Base-by-base conservation (phyloP, 257 asterid genomes). In the Solanum ossicruentum region DNA sequence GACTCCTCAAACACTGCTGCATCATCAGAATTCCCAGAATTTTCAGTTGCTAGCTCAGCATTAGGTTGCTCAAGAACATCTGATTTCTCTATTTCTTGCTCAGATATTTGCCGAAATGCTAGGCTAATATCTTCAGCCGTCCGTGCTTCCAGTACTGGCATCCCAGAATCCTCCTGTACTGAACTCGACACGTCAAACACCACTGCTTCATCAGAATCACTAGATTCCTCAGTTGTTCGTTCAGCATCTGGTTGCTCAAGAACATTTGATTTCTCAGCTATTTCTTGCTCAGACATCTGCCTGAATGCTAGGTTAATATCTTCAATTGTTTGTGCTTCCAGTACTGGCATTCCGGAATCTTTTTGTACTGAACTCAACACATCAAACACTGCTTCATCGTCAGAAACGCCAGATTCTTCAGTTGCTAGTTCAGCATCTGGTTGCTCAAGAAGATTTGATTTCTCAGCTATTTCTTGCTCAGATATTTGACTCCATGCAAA, bases 121-220 rank as follows among this genome's bases (percentile, higher is more conserved):
- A 77, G 63, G 61, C 51, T 83, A 58, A 63, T 83, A 81, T 87
- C 91, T 85, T 88, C 86, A 32, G 60, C 18, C n/a, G 72, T 87
- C 82, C 71, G 75, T 80, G 85, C 91, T 87, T 90, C 90, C 45
- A 81, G 15, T 45, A 88, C 90, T 56, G 85, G 83, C 89, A 80
- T 79, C 58, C 45, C 86, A 54, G 73, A 65, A 73, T 47, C 58
- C 49, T 47, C 21, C 41, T 6, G 41, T n/a, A 47, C 60, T 73
- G 60, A 73, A 23, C 47, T 54, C 9, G 82, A 77, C 45, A 75
- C 23, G 8, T 49, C 82, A 75, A 72, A n/a, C 80, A 75, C 61
- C 61, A 2, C 82, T 77, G 61, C 61, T 45, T 72, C 4, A 39
- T 12, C 63, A 51, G 23, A 51, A 26, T 51, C 9, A 21, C 47